These are phyloP conservation scores for Sindora glabra DNA, from an alignment of 306 rosid genomes.

Conservation along the genomic window DNA sequence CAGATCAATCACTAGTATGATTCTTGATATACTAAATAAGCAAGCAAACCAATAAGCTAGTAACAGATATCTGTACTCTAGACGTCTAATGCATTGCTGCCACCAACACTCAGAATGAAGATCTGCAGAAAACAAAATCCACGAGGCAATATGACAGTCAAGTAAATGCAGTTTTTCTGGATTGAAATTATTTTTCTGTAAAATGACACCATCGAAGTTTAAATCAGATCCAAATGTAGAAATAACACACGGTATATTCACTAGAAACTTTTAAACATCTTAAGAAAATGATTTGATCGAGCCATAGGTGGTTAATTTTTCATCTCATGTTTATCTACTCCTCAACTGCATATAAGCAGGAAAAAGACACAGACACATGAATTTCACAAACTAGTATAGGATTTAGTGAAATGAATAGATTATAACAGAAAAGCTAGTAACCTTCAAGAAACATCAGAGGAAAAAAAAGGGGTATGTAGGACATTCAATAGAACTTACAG, in stretches of 20 bases:
- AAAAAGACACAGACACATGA: not conserved
- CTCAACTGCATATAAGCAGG: not conserved
- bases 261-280: not conserved
- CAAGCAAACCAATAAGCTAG: not conserved
- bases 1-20: not conserved
- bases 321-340: not conserved
- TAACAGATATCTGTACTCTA: not conserved
- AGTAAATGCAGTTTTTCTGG: not conserved
- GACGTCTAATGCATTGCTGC: not conserved
- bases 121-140: not conserved
- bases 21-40: not conserved
- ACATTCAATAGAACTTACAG: conserved; percentile 52
- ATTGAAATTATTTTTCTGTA: not conserved
- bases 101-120: not conserved
- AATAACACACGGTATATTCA: not conserved
- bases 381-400: no score
- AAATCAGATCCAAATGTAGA: not conserved
- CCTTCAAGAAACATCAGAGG: not conserved
- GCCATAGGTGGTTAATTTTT: not conserved
- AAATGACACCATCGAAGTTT: not conserved
- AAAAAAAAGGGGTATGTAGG: not conserved
- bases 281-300: no score
- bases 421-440: not conserved
- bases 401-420: not conserved
- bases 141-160: no score